Evolutionary conservation across 768 basidiomycete genomes (phyloP).

Genomic region (Chiua virens): DNA sequence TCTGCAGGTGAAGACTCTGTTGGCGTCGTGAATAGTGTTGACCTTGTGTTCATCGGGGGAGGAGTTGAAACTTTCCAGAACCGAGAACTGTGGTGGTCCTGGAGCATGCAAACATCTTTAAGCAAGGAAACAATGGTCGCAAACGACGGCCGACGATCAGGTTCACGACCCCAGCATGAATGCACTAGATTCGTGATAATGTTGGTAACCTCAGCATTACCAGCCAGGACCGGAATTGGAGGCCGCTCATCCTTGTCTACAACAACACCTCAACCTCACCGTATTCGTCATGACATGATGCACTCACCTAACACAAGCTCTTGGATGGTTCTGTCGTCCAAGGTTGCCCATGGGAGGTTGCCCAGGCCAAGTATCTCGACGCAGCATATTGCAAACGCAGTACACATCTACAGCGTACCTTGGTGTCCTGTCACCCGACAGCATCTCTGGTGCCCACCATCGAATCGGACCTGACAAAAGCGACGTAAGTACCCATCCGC

Average conservation of each 20-base stretch:
- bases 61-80: neutral
- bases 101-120: constrained; percentile 43
- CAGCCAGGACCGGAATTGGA: constrained; percentile 38
- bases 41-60: neutral
- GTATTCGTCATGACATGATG: neutral
- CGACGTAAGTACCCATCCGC: neutral
- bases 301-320: constrained; percentile 50
- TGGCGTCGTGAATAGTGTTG: neutral
- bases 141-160: constrained; percentile 54
- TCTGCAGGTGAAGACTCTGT: constrained; percentile 21
- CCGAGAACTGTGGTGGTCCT: constrained; percentile 22
- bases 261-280: constrained; percentile 16
- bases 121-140: constrained; percentile 45
- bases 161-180: constrained; percentile 57
- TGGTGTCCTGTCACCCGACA: constrained; percentile 45
- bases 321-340: constrained; percentile 51
- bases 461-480: constrained; percentile 58
- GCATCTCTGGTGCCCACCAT: constrained; percentile 73
- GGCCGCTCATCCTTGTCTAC: constrained; percentile 55
- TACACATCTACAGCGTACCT: constrained; percentile 66
- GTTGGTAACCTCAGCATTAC: constrained; percentile 32
- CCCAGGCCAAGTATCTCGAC: constrained; percentile 65
- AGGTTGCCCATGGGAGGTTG: constrained; percentile 54
- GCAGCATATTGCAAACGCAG: constrained; percentile 64
- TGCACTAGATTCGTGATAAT: constrained; percentile 45